phyloP scores from a whole-genome alignment of 164 flowering plant genomes.

The Buxus sempervirens region DNA sequence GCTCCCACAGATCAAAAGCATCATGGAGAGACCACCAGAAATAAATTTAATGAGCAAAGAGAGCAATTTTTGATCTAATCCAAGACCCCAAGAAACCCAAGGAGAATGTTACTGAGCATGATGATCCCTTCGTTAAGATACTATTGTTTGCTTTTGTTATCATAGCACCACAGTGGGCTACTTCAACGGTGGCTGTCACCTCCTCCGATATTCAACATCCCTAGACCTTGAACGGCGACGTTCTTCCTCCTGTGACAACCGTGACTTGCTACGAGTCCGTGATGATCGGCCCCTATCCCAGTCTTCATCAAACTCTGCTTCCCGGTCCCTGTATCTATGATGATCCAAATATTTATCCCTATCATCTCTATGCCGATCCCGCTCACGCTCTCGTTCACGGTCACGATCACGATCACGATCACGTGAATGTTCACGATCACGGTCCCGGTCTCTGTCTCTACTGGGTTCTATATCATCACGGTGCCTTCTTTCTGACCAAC shows the following conservation, averaged over 20 bases:
- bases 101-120: constrained; percentile 16
- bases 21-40: constrained; percentile 13
- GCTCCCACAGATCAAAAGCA: constrained; percentile 9
- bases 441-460: constrained; percentile 45
- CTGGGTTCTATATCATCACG: constrained; percentile 61
- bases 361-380: constrained; percentile 60
- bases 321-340: constrained; percentile 61
- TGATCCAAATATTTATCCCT: constrained; percentile 62
- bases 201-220: constrained; percentile 78
- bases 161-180: constrained; percentile 17
- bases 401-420: constrained; percentile 48
- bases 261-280: constrained; percentile 62
- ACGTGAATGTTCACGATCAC: constrained; percentile 40
- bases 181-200: constrained; percentile 57
- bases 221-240: constrained; percentile 67
- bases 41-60: constrained; percentile 10
- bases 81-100: constrained; percentile 7
- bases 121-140: constrained; percentile 8
- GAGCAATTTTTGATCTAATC: constrained; percentile 7
- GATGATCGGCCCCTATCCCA: constrained; percentile 78
- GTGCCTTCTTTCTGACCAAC: constrained; percentile 64
- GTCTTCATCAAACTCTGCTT: constrained; percentile 60
- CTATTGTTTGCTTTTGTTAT: constrained; percentile 2
- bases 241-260: constrained; percentile 62
- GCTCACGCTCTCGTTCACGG: constrained; percentile 40